Evolutionary conservation across 2,329 filamentous ascomycete species (phyloP).

Genomic region (Corinectria fuckeliana): DNA sequence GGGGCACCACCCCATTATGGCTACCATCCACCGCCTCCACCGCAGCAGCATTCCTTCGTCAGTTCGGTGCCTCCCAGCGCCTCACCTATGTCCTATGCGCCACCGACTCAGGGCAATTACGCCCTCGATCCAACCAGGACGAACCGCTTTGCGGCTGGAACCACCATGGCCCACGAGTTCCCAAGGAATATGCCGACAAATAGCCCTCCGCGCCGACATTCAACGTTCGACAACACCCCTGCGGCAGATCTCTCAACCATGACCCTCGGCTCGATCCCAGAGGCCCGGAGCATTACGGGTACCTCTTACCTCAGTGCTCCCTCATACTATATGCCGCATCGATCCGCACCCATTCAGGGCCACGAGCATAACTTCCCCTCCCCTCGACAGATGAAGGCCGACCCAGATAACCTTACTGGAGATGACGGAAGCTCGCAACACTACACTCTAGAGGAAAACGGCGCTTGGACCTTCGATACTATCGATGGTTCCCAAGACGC

Average conservation of each 20-base stretch:
- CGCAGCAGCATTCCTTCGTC: constrained; percentile 14
- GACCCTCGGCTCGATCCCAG: constrained; percentile 4
- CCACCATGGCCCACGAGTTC: constrained; percentile 30
- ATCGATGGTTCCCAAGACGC: constrained; percentile 24
- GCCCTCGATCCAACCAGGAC: constrained; percentile 26
- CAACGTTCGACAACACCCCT: constrained; percentile 27
- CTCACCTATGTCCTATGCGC: constrained; percentile 22
- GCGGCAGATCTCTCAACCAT: constrained; percentile 22
- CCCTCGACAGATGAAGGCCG: constrained; percentile 26
- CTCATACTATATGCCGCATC: constrained; percentile 28
- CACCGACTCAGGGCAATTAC: constrained; percentile 29
- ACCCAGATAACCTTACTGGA: constrained; percentile 17
- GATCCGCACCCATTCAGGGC: constrained; percentile 13
- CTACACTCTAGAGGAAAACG: constrained; percentile 25
- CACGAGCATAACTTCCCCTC: constrained; percentile 28
- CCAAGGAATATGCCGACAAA: constrained; percentile 35
- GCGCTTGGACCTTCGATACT: constrained; percentile 22
- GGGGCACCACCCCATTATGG: constrained; percentile 18
- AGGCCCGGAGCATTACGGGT: constrained; percentile 13
- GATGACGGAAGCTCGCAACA: constrained; percentile 24
- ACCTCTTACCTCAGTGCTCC: constrained; percentile 17
- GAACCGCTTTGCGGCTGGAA: constrained; percentile 22
- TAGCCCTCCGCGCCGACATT: constrained; percentile 21
- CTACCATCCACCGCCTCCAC: constrained; percentile 7
- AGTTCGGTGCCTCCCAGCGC: constrained; percentile 23